phyloP scores from a whole-genome alignment of 140 eudicot species.

The Erigeron philadelphicus region DNA sequence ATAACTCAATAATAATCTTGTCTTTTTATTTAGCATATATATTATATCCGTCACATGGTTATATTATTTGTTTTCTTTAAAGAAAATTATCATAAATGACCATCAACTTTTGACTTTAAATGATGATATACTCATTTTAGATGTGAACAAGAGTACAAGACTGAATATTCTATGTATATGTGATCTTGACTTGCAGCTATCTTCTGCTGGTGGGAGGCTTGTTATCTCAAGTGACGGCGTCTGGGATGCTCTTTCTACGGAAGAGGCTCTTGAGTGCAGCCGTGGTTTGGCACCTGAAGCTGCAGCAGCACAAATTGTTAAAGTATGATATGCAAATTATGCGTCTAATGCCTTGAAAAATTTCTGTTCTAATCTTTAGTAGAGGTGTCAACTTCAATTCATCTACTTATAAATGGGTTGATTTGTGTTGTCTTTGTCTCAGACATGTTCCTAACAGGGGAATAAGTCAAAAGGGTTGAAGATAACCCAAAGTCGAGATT shows the following conservation, averaged over 20 bases:
- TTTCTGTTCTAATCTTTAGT: no score
- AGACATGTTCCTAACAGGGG: background rate
- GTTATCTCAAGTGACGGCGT: slow-evolving; percentile 92
- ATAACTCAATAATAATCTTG: background rate
- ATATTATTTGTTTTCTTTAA: background rate
- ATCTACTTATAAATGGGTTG: background rate
- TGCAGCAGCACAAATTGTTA: slow-evolving; percentile 83
- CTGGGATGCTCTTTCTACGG: slow-evolving; percentile 88
- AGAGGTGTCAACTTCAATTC: background rate
- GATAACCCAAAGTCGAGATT: no score
- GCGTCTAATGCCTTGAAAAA: background rate
- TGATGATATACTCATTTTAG: background rate
- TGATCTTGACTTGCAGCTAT: slow-evolving; percentile 45
- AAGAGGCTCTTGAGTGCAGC: slow-evolving; percentile 68
- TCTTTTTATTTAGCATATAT: background rate
- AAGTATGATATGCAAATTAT: slow-evolving; percentile 42
- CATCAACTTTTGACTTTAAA: background rate
- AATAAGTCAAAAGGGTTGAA: background rate
- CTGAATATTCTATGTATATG: background rate
- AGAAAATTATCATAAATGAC: no score
- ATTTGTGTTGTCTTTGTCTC: background rate
- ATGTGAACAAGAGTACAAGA: slow-evolving; percentile 10
- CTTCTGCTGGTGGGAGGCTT: slow-evolving; percentile 88
- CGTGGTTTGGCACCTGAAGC: slow-evolving; percentile 88
- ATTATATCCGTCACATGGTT: background rate